Evolutionary conservation across 495 filamentous ascomycete genomes (phyloP), one percentile per base, ranked within the genome.

Genomic region (Astrocystis sublimbata): DNA sequence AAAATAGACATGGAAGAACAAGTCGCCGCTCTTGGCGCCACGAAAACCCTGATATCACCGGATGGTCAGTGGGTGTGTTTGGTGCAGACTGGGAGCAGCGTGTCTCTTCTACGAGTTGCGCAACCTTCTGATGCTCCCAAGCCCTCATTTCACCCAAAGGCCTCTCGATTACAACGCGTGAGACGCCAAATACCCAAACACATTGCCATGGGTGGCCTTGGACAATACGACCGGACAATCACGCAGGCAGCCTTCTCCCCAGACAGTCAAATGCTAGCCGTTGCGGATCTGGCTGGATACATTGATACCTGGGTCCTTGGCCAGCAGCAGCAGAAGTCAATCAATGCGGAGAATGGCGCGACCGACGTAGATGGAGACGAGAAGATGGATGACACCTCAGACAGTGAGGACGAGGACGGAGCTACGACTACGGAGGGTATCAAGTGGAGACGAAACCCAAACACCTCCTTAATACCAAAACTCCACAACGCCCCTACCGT

Each of bases 241-340:
- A 89, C 82, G 21, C 85, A 90, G 42, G 75, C 86, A 17, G 81
- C 86, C 0, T 98, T 97, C 73, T 96, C 92, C 8, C 78, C 86
- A 6, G 89, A 96, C 66, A 91, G 91, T 73, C 84, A 82, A 56
- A 83, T 96, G 53, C 72, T 98, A 15, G 90, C 87, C 7, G 84
- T 86, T 13, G 86, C 88, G 35, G 96, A 97, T 73, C 70, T 98
- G 23, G 86, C 88, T 50, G 96, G 96, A 28, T 89, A 87, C 72
- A 82, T 99, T 30, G 93, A 97, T 70, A 91, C 87, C 13, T 99
- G 92, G 87, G 74, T 90, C 4, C 73, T 97, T 30, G 41, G 52
- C 19, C 17, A 45, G 9, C 24, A 61, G 13, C 80, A 84, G 60
- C 81, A 79, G 40, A 80, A 80, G 58, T 52, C 71, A 36, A 58